These are phyloP conservation scores for Neofusicoccum ribis DNA, from an alignment of 2,329 filamentous ascomycete species.

Conservation along the genomic window DNA sequence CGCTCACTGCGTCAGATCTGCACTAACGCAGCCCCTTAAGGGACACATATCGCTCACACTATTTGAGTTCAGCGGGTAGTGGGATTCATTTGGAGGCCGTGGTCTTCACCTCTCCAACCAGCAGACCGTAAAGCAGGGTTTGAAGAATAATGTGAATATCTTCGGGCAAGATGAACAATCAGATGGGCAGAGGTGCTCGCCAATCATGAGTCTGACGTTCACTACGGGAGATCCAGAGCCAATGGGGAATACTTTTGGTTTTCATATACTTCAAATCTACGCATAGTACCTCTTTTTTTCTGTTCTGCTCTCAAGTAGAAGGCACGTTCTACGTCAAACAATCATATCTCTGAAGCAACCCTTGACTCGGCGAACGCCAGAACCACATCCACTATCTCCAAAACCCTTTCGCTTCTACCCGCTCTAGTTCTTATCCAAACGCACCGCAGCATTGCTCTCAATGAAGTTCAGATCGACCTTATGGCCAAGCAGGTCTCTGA, in stretches of 20 bases:
- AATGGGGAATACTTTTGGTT: neutral
- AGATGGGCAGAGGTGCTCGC: too few species aligned
- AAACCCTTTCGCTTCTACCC: neutral
- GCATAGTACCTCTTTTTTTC: neutral
- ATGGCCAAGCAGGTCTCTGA: slow-evolving; percentile 88
- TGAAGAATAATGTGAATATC: too few species aligned
- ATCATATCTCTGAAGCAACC: neutral
- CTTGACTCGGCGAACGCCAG: neutral
- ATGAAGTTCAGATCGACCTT: slow-evolving; percentile 95
- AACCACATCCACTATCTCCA: neutral
- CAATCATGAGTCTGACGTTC: too few species aligned
- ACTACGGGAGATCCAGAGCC: too few species aligned
- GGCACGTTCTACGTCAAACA: neutral
- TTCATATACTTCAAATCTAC: neutral
- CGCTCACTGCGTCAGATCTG: too few species aligned
- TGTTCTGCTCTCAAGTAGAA: neutral
- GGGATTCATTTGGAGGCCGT: too few species aligned
- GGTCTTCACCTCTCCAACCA: too few species aligned
- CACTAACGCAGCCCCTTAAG: too few species aligned
- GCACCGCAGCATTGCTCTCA: slow-evolving; percentile 84
- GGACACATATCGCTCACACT: too few species aligned
- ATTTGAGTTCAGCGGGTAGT: too few species aligned
- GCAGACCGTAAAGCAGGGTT: too few species aligned
- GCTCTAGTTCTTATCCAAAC: slow-evolving; percentile 74
- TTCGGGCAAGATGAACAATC: too few species aligned